These are phyloP conservation scores for Daedalea quercina DNA, from an alignment of 768 basidiomycete genomes.

Conservation along the genomic window DNA sequence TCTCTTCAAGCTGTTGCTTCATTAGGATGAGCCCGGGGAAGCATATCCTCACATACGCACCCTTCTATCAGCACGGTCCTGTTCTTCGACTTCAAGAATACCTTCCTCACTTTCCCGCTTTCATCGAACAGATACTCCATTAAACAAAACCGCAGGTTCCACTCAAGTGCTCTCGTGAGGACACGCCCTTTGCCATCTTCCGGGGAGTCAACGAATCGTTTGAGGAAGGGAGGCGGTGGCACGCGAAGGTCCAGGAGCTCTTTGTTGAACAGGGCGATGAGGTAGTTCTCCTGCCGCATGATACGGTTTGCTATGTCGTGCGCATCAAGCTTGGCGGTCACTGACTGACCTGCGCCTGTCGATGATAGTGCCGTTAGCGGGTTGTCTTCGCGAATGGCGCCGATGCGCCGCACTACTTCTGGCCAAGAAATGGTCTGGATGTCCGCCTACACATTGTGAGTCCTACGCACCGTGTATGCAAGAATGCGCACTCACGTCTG, in stretches of 20 bases:
- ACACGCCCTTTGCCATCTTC: constrained; percentile 67
- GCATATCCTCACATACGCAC: constrained; percentile 36
- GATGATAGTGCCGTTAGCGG: constrained; percentile 85
- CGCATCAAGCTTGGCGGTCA: constrained; percentile 87
- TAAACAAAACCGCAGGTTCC: constrained; percentile 94
- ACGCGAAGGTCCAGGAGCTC: constrained; percentile 85
- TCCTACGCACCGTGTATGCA: constrained; percentile 7
- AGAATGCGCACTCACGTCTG: constrained; percentile 59
- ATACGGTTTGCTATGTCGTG: constrained; percentile 98
- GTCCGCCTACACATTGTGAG: constrained; percentile 58
- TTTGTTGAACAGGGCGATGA: constrained; percentile 97
- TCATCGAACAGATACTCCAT: constrained; percentile 92
- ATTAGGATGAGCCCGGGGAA: background rate
- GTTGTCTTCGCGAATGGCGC: constrained; percentile 86
- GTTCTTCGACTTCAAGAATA: constrained; percentile 85
- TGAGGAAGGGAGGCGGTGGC: constrained; percentile 60
- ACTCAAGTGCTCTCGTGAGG: constrained; percentile 88
- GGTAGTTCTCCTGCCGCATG: constrained; percentile 96
- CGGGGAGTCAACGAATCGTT: constrained; percentile 33
- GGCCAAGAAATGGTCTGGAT: constrained; percentile 98
- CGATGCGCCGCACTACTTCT: constrained; percentile 86
- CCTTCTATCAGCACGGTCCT: constrained; percentile 73
- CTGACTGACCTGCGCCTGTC: constrained; percentile 48
- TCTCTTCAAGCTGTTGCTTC: constrained; percentile 52
- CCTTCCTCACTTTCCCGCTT: constrained; percentile 85